Evolutionary conservation across 2,329 filamentous ascomycete genomes (phyloP), one percentile per base, ranked within the genome.

Genomic region (Cladophialophora psammophila): DNA sequence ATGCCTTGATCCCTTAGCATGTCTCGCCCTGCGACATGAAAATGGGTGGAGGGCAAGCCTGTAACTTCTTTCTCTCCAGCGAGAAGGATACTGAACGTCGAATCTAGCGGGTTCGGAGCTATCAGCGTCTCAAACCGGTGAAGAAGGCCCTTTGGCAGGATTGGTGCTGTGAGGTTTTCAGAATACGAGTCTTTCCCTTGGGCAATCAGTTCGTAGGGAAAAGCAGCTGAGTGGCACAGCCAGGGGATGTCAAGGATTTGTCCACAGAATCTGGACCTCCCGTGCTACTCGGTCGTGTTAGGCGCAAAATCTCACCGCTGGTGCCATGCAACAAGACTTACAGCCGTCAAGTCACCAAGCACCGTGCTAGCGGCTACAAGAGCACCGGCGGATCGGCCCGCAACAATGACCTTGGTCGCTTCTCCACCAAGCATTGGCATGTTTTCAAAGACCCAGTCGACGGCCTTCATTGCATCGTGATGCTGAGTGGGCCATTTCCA

Each of bases 241-340:
- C 48, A 52, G 8, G 48, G 48, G 48, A 52, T 52, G 13, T 32
- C 18, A n/a, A 52, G 48, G 18, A 52, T 32, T 52, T 52, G 48
- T 10, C 48, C 48, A 52, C 48, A 32, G 48, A 52, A 26, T 9
- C 31, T 52, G 56, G 42, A 45, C 26, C 56, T 31, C 13, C 34
- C 20, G n/a, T 42, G 36, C 26, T 31, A 15, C 57, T 48, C 38
- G 10, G 15, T 15, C 15, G 12, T 10, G 10, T 40, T 40, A 40
- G 10, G 10, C 4, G 12, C 3, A 40, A 40, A 15, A 2, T 26
- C 26, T 26, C 26, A 26, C 26, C 26, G 26, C 3, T 26, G 26
- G 26, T 26, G 26, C 26, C 2, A 40, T 12, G 7, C 38, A 40
- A 15, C 9, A 40, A 13, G 26, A 13, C 38, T 15, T 40, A 40